Percentiles rank a stretch among this genome's conserved stretches.
Evolutionary conservation across 257 asterid species (phyloP).

Genomic region (Petunia secreta): DNA sequence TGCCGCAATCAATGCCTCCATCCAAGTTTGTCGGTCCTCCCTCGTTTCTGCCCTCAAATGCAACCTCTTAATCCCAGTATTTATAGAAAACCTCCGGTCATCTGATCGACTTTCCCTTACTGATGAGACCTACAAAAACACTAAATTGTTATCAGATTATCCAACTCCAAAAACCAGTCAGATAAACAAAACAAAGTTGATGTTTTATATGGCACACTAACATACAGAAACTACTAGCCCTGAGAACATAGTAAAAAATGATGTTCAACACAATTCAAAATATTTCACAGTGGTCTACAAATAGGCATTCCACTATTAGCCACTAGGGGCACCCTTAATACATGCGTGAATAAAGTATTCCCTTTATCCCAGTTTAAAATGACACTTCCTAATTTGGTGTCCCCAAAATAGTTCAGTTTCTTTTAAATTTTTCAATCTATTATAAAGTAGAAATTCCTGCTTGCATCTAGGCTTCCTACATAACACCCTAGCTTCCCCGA

Average conservation of each 20-base stretch:
- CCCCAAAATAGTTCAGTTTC: background rate
- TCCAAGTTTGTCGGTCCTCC: conserved; percentile 33
- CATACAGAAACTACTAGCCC: background rate
- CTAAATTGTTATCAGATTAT: background rate
- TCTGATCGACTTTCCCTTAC: conserved; percentile 37
- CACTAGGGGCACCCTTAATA: background rate
- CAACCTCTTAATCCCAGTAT: conserved; percentile 35
- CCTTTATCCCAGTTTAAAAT: background rate
- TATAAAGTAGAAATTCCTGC: too few species aligned
- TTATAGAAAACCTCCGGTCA: conserved; percentile 38
- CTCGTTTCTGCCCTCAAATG: conserved; percentile 38
- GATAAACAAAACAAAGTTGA: conserved; percentile 2
- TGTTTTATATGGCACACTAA: background rate
- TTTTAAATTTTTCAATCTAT: too few species aligned
- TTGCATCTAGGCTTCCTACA: too few species aligned
- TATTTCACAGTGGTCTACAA: background rate
- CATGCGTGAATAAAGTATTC: background rate
- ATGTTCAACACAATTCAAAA: background rate
- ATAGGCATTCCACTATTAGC: background rate
- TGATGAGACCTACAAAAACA: conserved; percentile 33
- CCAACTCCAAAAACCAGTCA: background rate
- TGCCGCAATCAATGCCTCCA: conserved; percentile 34
- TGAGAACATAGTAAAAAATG: background rate
- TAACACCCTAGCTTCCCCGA: too few species aligned
- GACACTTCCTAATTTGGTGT: background rate